Conservation (phyloP, 176 grass and related monocot species). For the Oryza meyeriana region DNA sequence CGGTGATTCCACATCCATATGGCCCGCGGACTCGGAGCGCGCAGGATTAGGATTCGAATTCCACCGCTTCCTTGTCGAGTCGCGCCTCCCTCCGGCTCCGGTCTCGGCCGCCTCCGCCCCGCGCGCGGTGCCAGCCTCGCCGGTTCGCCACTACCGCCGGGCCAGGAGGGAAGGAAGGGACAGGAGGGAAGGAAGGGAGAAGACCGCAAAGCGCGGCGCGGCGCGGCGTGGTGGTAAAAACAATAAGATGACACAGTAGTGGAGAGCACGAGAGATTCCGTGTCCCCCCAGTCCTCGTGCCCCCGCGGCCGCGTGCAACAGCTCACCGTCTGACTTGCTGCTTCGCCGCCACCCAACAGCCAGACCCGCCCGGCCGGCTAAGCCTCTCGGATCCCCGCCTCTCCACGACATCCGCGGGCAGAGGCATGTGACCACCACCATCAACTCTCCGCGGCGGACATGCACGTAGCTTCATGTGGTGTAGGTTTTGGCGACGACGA, state of each 20-base stretch:
- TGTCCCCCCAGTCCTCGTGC: slow-evolving; percentile 9
- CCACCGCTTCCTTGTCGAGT: slow-evolving; percentile 25
- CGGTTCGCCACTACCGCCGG: slow-evolving; percentile 18
- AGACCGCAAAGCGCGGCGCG: not conserved
- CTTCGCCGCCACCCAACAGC: slow-evolving; percentile 45
- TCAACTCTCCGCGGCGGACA: not conserved
- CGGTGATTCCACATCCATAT: slow-evolving; percentile 15
- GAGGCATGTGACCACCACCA: slow-evolving; percentile 19
- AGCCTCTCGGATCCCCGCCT: slow-evolving; percentile 23
- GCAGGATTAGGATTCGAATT: slow-evolving; percentile 4
- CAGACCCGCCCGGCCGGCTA: not conserved
- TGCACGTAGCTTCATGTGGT: not conserved
- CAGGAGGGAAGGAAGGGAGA: too few relatives aligned
- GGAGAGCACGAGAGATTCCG: slow-evolving; percentile 44
- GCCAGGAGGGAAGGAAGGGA: not conserved
- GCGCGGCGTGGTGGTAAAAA: not conserved
- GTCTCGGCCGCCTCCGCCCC: too few relatives aligned
- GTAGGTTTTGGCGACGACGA: not conserved
- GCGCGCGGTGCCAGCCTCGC: slow-evolving; percentile 19
- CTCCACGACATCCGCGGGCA: slow-evolving; percentile 19
- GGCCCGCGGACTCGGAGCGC: not conserved
- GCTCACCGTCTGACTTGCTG: slow-evolving; percentile 30
- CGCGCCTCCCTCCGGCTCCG: not conserved
- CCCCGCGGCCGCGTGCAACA: slow-evolving; percentile 24
- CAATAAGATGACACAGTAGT: not conserved